Conservation (phyloP, 768 basidiomycete species). For the Amanita jacksonii region DNA sequence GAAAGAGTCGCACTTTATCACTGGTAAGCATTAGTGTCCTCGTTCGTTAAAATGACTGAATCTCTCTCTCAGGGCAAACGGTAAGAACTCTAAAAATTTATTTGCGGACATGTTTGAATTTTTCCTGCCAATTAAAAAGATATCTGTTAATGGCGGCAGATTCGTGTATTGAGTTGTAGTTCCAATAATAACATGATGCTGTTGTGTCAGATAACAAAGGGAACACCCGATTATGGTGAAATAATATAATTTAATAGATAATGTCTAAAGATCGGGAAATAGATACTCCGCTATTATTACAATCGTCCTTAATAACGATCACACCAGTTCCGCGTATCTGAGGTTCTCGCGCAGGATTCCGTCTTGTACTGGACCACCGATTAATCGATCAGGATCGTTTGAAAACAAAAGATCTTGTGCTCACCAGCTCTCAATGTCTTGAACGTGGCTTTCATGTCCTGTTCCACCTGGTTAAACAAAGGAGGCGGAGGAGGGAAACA, state of each 20-base stretch:
- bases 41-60: neutral
- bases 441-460: conserved; percentile 51
- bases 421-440: conserved; percentile 41
- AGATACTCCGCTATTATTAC: too few relatives aligned
- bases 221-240: too few relatives aligned
- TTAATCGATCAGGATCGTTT: neutral
- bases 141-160: conserved; percentile 6
- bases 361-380: conserved; percentile 32
- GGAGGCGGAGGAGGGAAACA: conserved; percentile 9
- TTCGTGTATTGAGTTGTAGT: too few relatives aligned
- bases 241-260: too few relatives aligned
- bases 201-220: too few relatives aligned
- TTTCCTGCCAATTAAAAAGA: neutral
- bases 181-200: too few relatives aligned
- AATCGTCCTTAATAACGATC: neutral
- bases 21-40: conserved; percentile 12
- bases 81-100: neutral
- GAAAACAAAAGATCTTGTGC: conserved; percentile 10
- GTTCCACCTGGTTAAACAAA: neutral
- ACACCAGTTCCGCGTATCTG: conserved; percentile 36
- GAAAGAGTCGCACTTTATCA: conserved; percentile 22
- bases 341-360: conserved; percentile 45
- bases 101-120: neutral
- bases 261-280: too few relatives aligned
- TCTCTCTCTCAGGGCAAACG: conserved; percentile 2